Conservation (phyloP, 176 grass and related monocot genomes). For the Oryza coarctata region DNA sequence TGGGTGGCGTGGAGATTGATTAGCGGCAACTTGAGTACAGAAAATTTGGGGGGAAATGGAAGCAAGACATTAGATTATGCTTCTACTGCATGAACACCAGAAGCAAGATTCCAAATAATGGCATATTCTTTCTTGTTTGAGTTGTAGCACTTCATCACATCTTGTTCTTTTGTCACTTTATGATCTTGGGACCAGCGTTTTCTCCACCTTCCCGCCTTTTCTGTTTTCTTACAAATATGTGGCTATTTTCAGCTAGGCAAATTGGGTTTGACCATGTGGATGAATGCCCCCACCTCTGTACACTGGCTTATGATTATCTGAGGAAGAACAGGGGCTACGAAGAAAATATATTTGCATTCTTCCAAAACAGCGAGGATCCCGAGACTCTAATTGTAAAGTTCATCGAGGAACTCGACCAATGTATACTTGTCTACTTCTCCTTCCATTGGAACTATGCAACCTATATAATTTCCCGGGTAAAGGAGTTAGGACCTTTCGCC, state of each 20-base stretch:
- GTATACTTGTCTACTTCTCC: constrained; percentile 83
- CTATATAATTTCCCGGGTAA: constrained; percentile 73
- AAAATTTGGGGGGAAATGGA: background rate
- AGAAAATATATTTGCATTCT: constrained; percentile 72
- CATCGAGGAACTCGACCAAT: constrained; percentile 85
- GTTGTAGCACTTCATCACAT: background rate
- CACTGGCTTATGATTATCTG: constrained; percentile 73
- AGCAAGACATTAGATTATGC: background rate
- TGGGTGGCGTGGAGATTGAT: constrained; percentile 12
- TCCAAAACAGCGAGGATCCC: constrained; percentile 50
- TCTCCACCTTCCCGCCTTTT: background rate
- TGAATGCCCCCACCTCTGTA: constrained; percentile 77
- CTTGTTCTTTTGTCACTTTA: constrained; percentile 3
- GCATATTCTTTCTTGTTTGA: constrained; percentile 25
- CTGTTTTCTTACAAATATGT: background rate
- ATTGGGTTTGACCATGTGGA: constrained; percentile 61
- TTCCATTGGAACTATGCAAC: constrained; percentile 89
- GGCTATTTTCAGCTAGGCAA: constrained; percentile 60
- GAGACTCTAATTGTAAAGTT: constrained; percentile 54
- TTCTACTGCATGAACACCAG: constrained; percentile 10
- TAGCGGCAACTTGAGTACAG: constrained; percentile 22
- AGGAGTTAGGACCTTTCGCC: background rate
- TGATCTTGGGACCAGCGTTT: constrained; percentile 4
- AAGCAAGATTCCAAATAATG: constrained; percentile 22
- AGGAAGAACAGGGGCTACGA: constrained; percentile 71